Evolutionary conservation across 306 rosid species (phyloP).

Genomic region (Rosa chinensis): DNA sequence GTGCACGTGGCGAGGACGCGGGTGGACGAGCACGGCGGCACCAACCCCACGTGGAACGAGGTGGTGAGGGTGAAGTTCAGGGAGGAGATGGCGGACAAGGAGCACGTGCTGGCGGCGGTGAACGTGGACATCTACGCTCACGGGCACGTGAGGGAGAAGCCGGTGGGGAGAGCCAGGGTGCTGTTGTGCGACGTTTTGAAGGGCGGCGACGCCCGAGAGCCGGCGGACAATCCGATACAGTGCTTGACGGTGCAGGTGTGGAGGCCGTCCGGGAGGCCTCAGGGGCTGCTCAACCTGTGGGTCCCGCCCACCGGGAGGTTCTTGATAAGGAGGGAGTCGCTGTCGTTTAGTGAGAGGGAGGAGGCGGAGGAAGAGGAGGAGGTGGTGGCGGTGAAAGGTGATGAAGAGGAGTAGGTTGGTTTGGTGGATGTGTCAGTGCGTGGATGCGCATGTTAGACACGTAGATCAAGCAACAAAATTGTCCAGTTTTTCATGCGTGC

Average conservation of each 20-base stretch:
- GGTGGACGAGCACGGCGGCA: slow-evolving; percentile 26
- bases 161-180: slow-evolving; percentile 34
- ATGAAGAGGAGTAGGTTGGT: not conserved
- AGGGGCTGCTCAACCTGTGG: slow-evolving; percentile 25
- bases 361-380: not conserved
- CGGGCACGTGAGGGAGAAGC: slow-evolving; percentile 27
- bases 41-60: slow-evolving; percentile 27
- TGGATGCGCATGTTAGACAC: not conserved
- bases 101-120: slow-evolving; percentile 20
- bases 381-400: not conserved
- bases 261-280: not conserved
- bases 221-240: not conserved
- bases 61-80: slow-evolving; percentile 27
- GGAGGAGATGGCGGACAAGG: slow-evolving; percentile 20
- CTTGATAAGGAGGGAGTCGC: slow-evolving; percentile 27
- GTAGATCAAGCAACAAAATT: not conserved
- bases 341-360: slow-evolving; percentile 21
- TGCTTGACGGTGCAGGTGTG: not conserved
- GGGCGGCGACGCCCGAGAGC: slow-evolving; percentile 23
- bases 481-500: not conserved
- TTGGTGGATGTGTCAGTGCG: not conserved
- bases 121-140: slow-evolving; percentile 34
- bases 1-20: slow-evolving; percentile 19
- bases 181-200: slow-evolving; percentile 26
- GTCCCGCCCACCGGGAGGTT: slow-evolving; percentile 29